Evolutionary conservation across 805 yeast species (phyloP).

Genomic region (Wickerhamiella sorbophila): DNA sequence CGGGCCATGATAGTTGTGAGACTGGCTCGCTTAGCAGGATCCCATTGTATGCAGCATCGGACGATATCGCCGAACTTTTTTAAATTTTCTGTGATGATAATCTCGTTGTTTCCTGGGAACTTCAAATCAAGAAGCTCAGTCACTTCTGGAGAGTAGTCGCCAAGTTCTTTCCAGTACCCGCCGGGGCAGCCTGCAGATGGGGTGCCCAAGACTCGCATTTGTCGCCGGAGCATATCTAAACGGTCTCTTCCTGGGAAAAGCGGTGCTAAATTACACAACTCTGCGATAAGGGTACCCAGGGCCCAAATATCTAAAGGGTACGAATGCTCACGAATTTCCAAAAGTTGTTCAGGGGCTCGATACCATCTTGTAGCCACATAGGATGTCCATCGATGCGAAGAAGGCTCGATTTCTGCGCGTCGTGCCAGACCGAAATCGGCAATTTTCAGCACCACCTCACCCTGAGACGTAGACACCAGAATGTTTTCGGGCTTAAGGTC

Average conservation of each 20-base stretch:
- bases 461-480: slow-evolving; percentile 35
- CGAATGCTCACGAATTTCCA: slow-evolving; percentile 40
- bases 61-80: slow-evolving; percentile 7
- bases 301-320: slow-evolving; percentile 88
- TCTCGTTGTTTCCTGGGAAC: not conserved
- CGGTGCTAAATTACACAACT: slow-evolving; percentile 60
- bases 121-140: slow-evolving; percentile 1
- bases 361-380: slow-evolving; percentile 97
- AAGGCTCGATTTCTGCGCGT: slow-evolving; percentile 34
- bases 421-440: slow-evolving; percentile 95
- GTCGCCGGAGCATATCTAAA: slow-evolving; percentile 61
- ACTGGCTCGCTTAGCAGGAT: slow-evolving; percentile 35
- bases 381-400: slow-evolving; percentile 49
- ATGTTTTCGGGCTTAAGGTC: slow-evolving; percentile 93
- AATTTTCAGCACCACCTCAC: slow-evolving; percentile 49
- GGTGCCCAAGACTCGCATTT: slow-evolving; percentile 55
- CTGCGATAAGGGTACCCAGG: slow-evolving; percentile 80
- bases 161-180: slow-evolving; percentile 8
- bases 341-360: slow-evolving; percentile 77
- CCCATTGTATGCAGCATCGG: slow-evolving; percentile 51
- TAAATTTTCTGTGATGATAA: slow-evolving; percentile 15
- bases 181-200: slow-evolving; percentile 33
- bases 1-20: slow-evolving; percentile 13
- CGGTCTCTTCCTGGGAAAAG: slow-evolving; percentile 74
- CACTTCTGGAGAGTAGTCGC: not conserved